A percentile compares a stretch with the other conserved stretches of the same genome.
Conservation (phyloP, 441 rosid species). For the Bocquillonia castaneifolia region DNA sequence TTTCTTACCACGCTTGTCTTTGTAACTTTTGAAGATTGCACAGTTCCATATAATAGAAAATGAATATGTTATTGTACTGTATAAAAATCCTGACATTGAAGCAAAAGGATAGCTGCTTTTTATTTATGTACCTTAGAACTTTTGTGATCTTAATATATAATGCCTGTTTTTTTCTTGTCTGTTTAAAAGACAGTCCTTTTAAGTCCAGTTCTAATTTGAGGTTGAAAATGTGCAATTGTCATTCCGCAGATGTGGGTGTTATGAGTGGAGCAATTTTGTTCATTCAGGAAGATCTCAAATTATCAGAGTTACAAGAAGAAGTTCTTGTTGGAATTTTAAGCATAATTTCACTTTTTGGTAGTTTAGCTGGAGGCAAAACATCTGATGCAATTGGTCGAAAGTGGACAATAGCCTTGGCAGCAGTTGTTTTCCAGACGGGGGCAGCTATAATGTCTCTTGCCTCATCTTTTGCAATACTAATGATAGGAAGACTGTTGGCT, state of each 20-base stretch:
- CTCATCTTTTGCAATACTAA: conserved; percentile 56
- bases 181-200: too few species aligned
- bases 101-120: neutral
- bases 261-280: conserved; percentile 93
- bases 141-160: too few species aligned
- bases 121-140: neutral
- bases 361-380: conserved; percentile 80
- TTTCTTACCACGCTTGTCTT: too few species aligned
- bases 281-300: conserved; percentile 79
- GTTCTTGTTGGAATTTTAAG: conserved; percentile 74
- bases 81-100: too few species aligned
- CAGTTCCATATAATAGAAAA: neutral
- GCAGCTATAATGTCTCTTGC: conserved; percentile 76
- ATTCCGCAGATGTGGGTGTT: conserved; percentile 74
- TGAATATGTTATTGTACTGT: neutral
- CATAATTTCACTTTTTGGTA: conserved; percentile 69
- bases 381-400: conserved; percentile 75
- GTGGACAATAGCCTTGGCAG: conserved; percentile 89
- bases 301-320: conserved; percentile 71
- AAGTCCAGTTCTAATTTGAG: conserved; percentile 10
- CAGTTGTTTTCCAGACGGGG: conserved; percentile 64
- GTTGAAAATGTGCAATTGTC: conserved; percentile 4
- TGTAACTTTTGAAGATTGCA: neutral
- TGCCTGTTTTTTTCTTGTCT: too few species aligned
- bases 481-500: conserved; percentile 71